Percentiles rank a stretch among this genome's conserved stretches.
Conservation (phyloP, 2,329 filamentous ascomycete genomes). For the Beauveria pseudobassiana region DNA sequence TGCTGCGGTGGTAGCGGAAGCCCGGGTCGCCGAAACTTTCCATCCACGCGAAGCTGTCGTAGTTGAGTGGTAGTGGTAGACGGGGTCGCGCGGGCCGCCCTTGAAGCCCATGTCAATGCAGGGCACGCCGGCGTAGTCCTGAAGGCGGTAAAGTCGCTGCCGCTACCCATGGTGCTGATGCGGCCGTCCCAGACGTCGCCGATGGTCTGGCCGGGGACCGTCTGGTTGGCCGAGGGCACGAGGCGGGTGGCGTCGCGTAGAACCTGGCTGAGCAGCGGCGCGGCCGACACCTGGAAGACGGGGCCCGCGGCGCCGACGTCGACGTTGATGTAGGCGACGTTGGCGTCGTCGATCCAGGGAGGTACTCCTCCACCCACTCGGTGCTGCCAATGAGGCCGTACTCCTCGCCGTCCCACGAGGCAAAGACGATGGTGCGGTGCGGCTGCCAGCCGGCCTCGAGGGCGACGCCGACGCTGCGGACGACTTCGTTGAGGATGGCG, state of each 20-base stretch:
- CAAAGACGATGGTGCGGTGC: conserved; percentile 83
- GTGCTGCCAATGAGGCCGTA: conserved; percentile 82
- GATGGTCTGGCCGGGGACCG: conserved; percentile 62
- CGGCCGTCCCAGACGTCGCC: conserved; percentile 57
- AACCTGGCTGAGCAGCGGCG: conserved; percentile 68
- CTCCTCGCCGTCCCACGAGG: conserved; percentile 75
- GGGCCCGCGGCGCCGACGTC: conserved; percentile 66
- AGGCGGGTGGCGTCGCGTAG: conserved; percentile 58
- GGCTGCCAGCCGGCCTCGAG: conserved; percentile 53
- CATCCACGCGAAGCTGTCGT: conserved; percentile 90
- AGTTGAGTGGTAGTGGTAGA: conserved; percentile 87
- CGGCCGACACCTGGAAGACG: conserved; percentile 56
- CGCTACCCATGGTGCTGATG: conserved; percentile 62
- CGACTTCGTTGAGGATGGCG: conserved; percentile 69
- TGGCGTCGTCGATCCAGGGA: conserved; percentile 67
- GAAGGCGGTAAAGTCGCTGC: conserved; percentile 70
- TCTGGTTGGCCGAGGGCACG: conserved; percentile 70
- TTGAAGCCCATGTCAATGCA: conserved; percentile 57
- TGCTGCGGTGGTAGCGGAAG: conserved; percentile 58
- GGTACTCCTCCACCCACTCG: conserved; percentile 87
- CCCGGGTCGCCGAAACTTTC: conserved; percentile 65
- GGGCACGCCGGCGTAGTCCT: conserved; percentile 62
- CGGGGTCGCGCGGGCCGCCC: conserved; percentile 34
- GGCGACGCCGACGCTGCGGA: conserved; percentile 66
- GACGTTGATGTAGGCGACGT: conserved; percentile 79